Evolutionary conservation across 176 grass and related monocot genomes (phyloP), one percentile per base, ranked within the genome.

Genomic region (Pontederia crassipes): DNA sequence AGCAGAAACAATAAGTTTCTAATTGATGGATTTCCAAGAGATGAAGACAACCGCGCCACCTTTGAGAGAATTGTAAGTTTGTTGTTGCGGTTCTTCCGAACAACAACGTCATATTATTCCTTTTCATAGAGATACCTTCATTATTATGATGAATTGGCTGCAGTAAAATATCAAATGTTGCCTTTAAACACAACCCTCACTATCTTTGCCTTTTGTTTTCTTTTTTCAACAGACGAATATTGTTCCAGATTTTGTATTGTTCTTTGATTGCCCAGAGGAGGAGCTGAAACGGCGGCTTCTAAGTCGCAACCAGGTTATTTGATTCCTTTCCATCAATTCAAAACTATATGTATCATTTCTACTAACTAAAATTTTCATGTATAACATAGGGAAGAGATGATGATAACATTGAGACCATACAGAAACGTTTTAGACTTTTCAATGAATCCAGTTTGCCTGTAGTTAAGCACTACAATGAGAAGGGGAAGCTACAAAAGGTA

Each of bases 401-500:
- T 56, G 59, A 74, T 56, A 56, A 74, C 58, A 74, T 64, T 47
- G 60, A 74, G 18, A 74, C 71, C 59, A 74, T 74, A 64, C 54
- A 17, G 2, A 74, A 74, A 12, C 50, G 59, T 14, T 55, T 56
- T 28, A 74, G 9, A 64, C 50, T 64, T 47, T 74, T 63, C 47
- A 12, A 64, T 27, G 71, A 74, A 55, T 48, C 60, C 28, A 73
- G 48, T 46, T 46, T 73, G 46, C 71, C 71, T 54, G 59, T 73
- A 55, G 12, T 73, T 54, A 48, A 62, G 48, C 15, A 73, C 63
- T 73, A 73, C 51, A 52, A 18, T 8, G 13, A 14, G 35, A 73
- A 63, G 35, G 49, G 71, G 14, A 74, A 64, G 28, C 29, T 74
- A n/a, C 32, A 7, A 40, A 64, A 64, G 71, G 59, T 64, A 35